Evolutionary conservation across 768 basidiomycete species (phyloP), one percentile per base, ranked within the genome.

Genomic region (Boletus rubroflammeus): DNA sequence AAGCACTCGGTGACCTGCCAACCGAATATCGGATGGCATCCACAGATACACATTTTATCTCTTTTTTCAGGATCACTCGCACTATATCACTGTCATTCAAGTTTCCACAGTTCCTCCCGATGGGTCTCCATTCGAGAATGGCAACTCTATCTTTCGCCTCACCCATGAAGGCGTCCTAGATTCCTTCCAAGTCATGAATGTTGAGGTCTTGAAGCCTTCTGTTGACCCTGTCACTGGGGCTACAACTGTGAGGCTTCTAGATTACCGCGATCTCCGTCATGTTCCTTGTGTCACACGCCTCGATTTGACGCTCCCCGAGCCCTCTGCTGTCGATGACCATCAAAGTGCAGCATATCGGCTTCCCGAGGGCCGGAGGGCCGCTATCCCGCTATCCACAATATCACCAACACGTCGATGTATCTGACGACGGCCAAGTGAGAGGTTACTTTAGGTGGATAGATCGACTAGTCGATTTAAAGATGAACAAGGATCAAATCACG

Each of bases 151-250:
- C 11, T 25, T 55, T 36, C 17, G 17, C 7, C 41, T 44, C 28
- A 51, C 58, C 11, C 46, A 51, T 25, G 35, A 55, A 45, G 34
- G 43, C 9, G 0, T 19, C 8, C 0, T 7, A 6, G 1, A 34
- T 0, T 0, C 1, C 1, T 0, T 1, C 1, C 7, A 5, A 13
- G 3, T 41, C 10, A 1, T 1, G 1, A 1, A 17, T 1, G 13
- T 4, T 15, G 9, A 26, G 31, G 5, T 19, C 52, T 35, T 55
- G 36, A 17, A 23, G 31, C 28, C 19, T 15, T 14, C 35, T 7
- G 31, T 47, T 17, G 50, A 59, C 32, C 36, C 25, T n/a, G 2
- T 34, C 35, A 50, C 45, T 6, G 52, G 56, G 9, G 8, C 6
- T 8, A 47, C 26, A 8, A 25, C 4, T 11, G 1, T 41, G 11